Base-by-base conservation (phyloP, 495 filamentous ascomycete genomes). In the Neurospora tetrasperma region DNA sequence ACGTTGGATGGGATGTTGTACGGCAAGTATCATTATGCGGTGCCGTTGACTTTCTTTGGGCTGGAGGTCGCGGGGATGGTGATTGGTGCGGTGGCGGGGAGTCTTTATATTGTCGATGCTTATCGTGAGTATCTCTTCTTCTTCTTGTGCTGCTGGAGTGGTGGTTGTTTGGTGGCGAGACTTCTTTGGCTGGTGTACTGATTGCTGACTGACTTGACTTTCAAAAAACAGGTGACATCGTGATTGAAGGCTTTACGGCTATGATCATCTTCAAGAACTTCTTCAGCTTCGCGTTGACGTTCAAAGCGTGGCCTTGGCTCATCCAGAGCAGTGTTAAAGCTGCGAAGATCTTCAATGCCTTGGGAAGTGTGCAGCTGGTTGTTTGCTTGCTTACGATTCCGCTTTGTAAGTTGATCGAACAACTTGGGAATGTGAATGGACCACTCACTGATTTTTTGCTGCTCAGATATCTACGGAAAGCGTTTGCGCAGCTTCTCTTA, bases 91-190 rank as follows among this genome's bases (percentile, higher is more conserved):
- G 93, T 97, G 7, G 89, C 91, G 1, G 91, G 90, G 70, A 90
- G 93, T 1, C 80, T 98, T n/a, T 98, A 98, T 76, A 92, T 98
- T 76, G 93, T 97, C 1, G 94, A 98, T 83, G 94, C 94, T 2
- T 94, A 97, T 82, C 90, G 94, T 92, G 82, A 84, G 91, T 88
- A 10, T 3, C 39, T 11, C 39, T 10, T 40, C 8, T 40, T 40
- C 27, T 40, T 9, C 35, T 38, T 10, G 9, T 40, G 39, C 39
- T 40, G 39, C 39, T 10, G 39, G 9, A 10, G 39, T 40, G 39
- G 9, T 40, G 39, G 39, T 8, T 39, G 7, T 8, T 39, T 40
- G 39, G 10, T 40, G 9, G 39, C 9, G 39, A 40, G 7, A 40
- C 9, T 40, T 40, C 0, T 40, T 40, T 10, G 40, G 40, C 9